phyloP scores from a whole-genome alignment of 176 grass and related monocot genomes.

The Zea mays region DNA sequence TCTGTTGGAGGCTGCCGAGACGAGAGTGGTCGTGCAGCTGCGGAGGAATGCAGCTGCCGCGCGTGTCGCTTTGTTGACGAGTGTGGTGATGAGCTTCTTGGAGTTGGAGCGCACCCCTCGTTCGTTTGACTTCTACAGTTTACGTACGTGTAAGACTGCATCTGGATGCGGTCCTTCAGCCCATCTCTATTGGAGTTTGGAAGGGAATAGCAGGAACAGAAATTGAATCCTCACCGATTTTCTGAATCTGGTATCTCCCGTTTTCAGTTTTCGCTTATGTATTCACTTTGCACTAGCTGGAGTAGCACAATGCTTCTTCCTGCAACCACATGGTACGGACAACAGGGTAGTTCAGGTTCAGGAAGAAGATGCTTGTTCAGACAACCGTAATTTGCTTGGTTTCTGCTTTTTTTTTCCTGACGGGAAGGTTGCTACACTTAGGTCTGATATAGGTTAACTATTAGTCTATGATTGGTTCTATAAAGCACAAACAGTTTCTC shows the following conservation, averaged over 20 bases:
- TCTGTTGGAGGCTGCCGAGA: conserved; percentile 36
- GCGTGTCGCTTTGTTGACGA: neutral
- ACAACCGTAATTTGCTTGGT: no score
- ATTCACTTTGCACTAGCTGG: neutral
- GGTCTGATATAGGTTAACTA: no score
- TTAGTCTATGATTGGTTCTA: no score
- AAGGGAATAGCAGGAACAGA: neutral
- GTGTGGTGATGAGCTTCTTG: conserved; percentile 42
- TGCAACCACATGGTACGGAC: no score
- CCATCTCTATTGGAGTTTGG: neutral
- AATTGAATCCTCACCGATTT: neutral
- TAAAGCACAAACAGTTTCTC: no score
- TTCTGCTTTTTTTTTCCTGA: no score
- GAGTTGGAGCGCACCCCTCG: conserved; percentile 50
- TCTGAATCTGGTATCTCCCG: neutral
- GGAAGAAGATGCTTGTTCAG: no score
- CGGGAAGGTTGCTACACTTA: no score
- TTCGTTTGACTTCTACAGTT: neutral
- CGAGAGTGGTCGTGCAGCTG: neutral
- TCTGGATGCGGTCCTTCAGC: neutral
- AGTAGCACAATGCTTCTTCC: neutral
- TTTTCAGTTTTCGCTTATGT: neutral
- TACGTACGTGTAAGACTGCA: neutral
- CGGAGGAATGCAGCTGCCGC: conserved; percentile 9
- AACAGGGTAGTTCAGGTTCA: no score